Base-by-base conservation (phyloP, 164 flowering plant genomes). In the Nelumbo lutea region DNA sequence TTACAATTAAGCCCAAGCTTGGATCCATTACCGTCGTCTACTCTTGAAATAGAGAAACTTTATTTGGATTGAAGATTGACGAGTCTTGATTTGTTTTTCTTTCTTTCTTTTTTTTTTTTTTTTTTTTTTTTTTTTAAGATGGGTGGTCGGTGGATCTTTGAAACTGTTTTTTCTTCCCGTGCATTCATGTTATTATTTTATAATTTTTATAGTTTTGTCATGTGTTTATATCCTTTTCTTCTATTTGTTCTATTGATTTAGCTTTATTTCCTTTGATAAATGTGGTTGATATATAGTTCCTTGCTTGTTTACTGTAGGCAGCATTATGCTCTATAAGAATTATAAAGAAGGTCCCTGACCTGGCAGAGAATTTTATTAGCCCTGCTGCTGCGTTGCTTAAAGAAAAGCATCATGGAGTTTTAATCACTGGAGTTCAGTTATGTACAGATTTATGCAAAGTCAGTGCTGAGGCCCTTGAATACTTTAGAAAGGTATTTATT, bases 351-450 rank as follows among this genome's bases (percentile, higher is more conserved):
- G 99, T 91, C 6, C 96, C 99, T 14, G 99, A 96, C 69, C 80
- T 96, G 75, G 96, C 98, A 42, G 99, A 96, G 79, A 96, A 90
- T 80, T 96, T 96, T 78, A 79, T 88, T 61, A 84, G 86, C 73
- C 81, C 95, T 74, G 90, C 97, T 68, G 88, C 93, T 70, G 57
- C 86, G 46, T 84, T 96, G 71, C 87, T 96, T n/a, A 91, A 88
- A 81, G 99, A 96, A 83, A 96, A 96, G 78, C 98, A 96, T 72
- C 99, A 96, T 73, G 99, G 99, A 56, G 97, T 90, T 68, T 72
- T 93, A 50, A 82, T 93, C 69, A 88, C 98, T 68, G 98, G 90
- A 66, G 82, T 93, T 82, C 98, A 96, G 82, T 95, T 96, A 68
- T 93, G 98, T 79, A 86, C 85, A 65, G 98, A 96, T 73, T 72